Base-by-base conservation (phyloP, 2,329 filamentous ascomycete genomes). In the Tolypocladium tundrense region DNA sequence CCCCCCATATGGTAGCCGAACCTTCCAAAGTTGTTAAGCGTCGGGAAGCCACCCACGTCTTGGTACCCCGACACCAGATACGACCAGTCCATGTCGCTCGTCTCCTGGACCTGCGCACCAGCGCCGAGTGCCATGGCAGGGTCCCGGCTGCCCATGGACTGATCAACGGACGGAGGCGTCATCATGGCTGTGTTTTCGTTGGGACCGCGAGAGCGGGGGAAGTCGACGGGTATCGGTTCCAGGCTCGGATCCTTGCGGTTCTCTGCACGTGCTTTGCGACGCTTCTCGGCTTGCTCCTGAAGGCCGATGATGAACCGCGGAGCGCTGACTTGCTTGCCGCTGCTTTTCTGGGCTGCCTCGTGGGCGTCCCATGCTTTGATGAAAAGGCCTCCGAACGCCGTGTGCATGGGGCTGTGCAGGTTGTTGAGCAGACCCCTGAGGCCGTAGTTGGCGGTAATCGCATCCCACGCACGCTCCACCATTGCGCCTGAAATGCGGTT, bases 281-380 rank as follows among this genome's bases (percentile, higher is more conserved):
- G 65, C 59, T 69, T 68, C 58, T 75, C 74, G 7, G 72, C 70
- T 19, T 75, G 72, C 56, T 79, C 76, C n/a, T 75, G 71, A 62
- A 84, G 71, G 50, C 75, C 62, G 3, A 67, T 70, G 57, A 84
- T 78, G 60, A 83, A 78, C 51, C 67, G 69, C 2, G 81, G 81
- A 14, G 72, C 71, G 19, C 70, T 64, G 2, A 77, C 60, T 1
- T 72, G 67, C 37, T 73, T 75, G 0, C 81, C 81, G 8, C 72
- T 68, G 55, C 74, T 72, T 5, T 70, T 61, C 61, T 79, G 75
- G 14, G 78, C 77, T 2, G 75, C 72, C 62, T 79, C 79, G 57
- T 79, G 78, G 2, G 80, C 80, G 50, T 81, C 78, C 85, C 85
- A 88, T 0, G 84, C 83, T 64, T 84, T 85, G 58, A 87, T 70